Conservation (phyloP, 176 grass and related monocot species). For the Rhynchospora tenuis region DNA sequence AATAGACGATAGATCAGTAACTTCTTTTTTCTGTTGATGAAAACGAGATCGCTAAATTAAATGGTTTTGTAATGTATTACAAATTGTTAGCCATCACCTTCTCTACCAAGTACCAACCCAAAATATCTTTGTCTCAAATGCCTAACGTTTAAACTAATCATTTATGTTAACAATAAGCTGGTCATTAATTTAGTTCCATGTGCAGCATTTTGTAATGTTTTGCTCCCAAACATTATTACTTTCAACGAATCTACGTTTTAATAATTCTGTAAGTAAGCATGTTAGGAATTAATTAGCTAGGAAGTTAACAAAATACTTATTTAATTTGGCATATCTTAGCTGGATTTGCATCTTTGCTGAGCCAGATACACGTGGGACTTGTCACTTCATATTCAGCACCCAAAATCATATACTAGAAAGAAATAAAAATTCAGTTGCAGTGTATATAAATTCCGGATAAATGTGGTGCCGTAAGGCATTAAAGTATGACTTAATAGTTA, state of each 20-base stretch:
- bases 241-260: background rate
- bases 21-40: background rate
- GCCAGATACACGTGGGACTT: background rate
- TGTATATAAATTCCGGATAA: too few relatives aligned
- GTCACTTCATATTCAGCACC: background rate
- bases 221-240: background rate
- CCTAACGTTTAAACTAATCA: background rate
- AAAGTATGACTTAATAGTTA: too few relatives aligned
- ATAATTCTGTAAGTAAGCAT: background rate
- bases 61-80: background rate
- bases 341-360: background rate
- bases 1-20: too few relatives aligned
- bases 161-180: background rate
- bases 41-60: background rate
- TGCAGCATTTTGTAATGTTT: background rate
- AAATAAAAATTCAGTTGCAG: too few relatives aligned
- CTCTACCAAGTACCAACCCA: background rate
- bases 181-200: background rate
- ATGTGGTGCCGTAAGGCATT: too few relatives aligned
- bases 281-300: background rate
- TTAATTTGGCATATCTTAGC: background rate
- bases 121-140: background rate
- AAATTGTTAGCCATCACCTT: background rate
- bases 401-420: background rate
- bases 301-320: background rate